Base-by-base conservation (phyloP, 2,329 filamentous ascomycete species). In the Sporothrix schenckii region DNA sequence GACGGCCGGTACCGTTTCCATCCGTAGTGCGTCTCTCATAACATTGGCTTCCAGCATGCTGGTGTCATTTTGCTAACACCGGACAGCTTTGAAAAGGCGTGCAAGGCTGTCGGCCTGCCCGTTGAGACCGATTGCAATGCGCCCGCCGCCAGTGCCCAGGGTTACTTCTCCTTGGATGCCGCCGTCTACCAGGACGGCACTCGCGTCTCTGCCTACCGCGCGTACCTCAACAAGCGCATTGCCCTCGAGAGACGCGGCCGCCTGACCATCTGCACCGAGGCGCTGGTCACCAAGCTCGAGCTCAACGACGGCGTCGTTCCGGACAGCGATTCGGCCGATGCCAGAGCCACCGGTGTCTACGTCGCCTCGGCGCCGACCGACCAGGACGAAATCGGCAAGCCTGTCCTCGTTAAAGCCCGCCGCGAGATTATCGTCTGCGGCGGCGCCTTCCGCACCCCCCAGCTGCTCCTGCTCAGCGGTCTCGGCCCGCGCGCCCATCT, bases 391-490 rank as follows among this genome's bases (percentile, higher is more conserved):
- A 27, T 21, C 2, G 49, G 5, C 71, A 75, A 9, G 73, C 21
- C 9, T 0, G 63, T 70, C 54, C 71, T 75, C 27, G 76, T 77
- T 21, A 72, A 74, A 27, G 77, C 76, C 0, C 70, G 71, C 3
- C 73, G 77, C 0, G 78, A 80, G 60, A 76, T 79, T 14, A 76
- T 80, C 6, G 24, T 80, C 4, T 77, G 76, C 71, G 74, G 72
- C 13, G 77, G 78, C 3, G 72, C 77, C 2, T 63, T 77, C 4
- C 76, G 76, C 21, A 75, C 76, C 0, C 77, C 79, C 0, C 78
- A 80, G 67, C 60, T 80, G 14, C 74, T 80, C 0, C 73, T 78
- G 72, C 71, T 78, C 24, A 79, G 78, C 70, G 78, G 78, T 7
- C 76, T 80, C 14, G 78, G 79, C 0, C 76, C 78, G 2, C 70